Base-by-base conservation (phyloP, 2,329 filamentous ascomycete species). In the Talaromyces sp. region DNA sequence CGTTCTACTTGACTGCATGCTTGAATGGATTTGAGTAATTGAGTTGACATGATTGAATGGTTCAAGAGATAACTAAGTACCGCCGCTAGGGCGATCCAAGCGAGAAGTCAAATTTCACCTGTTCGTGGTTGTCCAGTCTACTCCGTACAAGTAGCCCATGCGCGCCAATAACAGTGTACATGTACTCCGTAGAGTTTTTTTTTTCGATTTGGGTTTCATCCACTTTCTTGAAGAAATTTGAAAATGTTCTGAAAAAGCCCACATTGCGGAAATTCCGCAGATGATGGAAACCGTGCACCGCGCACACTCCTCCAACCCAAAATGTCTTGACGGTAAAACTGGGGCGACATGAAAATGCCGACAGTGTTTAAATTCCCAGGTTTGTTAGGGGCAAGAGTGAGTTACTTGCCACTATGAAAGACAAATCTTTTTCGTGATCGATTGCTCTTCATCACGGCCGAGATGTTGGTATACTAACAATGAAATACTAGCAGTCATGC, bases 11-110 rank as follows among this genome's bases (percentile, higher is more conserved):
- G 19, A 48, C 33, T 11, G 8, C 28, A 48, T 21, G 22, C 25
- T 46, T 31, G 43, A 22, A 28, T 8, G 28, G 7, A 52, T 22
- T 39, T 39, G 48, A 39, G 48, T 52, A 52, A n/a, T 39, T 39
- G 48, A 39, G 48, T 52, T 25, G 48, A 50, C 19, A 13, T 51
- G 33, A 52, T 39, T 39, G 48, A 36, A 52, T 37, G 35, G 48
- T 39, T 52, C 33, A 52, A 19, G 33, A 52, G 15, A 17, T 52
- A n/a, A n/a, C n/a, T n/a, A 25, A 52, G 48, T 52, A 22, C 48
- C 33, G 48, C 48, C 13, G 35, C 35, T 52, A 36, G 15, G 3
- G 35, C 48, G 48, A 31, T 52, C 48, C 33, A 28, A 52, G 48
- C 48, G 48, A 52, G 7, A 31, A 17, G 15, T 25, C 25, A 48